Evolutionary conservation across 352 stramenopile genomes (phyloP), one percentile per base, ranked within the genome.

Genomic region (Elongisporangium anandrum): DNA sequence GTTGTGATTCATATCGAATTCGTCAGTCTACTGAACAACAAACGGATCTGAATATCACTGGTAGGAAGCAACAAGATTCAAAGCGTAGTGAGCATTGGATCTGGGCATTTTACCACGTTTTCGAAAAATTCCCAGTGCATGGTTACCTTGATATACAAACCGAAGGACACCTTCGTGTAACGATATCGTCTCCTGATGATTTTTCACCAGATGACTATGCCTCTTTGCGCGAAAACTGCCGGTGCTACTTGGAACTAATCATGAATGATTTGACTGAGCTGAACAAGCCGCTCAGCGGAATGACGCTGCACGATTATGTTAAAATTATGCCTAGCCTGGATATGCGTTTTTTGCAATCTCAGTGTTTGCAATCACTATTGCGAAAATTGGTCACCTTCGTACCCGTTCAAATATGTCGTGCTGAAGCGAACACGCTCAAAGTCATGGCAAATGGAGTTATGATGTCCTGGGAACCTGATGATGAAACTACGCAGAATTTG

Each of bases 381-480:
- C 67, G 70, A 13, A 67, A 59, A 9, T 52, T 90, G 0, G 59
- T 90, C 17, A 90, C 81, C 0, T 90, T 90, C 61, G 66, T 92
- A 19, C 83, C 83, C 1, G 55, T 92, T 23, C 80, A 90, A 55
- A 88, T 92, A 38, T 92, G 83, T 52, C 77, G 83, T 13, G 81
- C 83, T 1, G 69, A 89, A 50, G 63, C 50, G 24, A 90, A 92
- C 54, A 70, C 73, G 5, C 56, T 92, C 48, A 79, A 64, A 9
- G 29, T 92, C 7, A 62, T 92, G 63, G 47, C 48, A 17, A 64
- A 92, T 63, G 82, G 79, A 4, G 59, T 72, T 41, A 59, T 73
- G 56, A 64, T 68, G 20, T 70, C 64, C 20, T 29, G 68, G 15
- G 59, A 63, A 10, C 45, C 62, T 10, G 9, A 50, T 38, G 65